Percentiles rank a stretch among this genome's conserved stretches.
These are phyloP conservation scores for Anacardium occidentale DNA, from an alignment of 345 rosid species.

Conservation along the genomic window DNA sequence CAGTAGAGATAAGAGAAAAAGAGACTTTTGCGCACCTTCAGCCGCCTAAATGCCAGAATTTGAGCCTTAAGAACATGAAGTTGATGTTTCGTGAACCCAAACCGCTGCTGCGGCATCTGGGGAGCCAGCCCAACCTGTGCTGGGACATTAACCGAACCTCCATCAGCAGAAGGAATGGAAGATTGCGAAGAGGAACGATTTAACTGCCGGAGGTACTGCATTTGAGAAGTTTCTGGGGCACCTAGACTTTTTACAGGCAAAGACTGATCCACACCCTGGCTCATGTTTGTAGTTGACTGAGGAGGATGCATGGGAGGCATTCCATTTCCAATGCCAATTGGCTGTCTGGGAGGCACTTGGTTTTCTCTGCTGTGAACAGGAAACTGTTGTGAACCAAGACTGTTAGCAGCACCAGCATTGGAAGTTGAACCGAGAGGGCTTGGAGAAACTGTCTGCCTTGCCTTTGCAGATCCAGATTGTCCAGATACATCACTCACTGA, in stretches of 20 bases:
- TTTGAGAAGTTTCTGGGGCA: slow-evolving; percentile 55
- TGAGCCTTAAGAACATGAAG: slow-evolving; percentile 98
- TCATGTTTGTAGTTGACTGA: slow-evolving; percentile 53
- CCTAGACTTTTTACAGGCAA: slow-evolving; percentile 50
- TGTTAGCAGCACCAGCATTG: slow-evolving; percentile 45
- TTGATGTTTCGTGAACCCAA: slow-evolving; percentile 89
- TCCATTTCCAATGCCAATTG: slow-evolving; percentile 58
- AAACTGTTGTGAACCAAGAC: slow-evolving; percentile 55
- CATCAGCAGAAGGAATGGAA: slow-evolving; percentile 50
- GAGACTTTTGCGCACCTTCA: slow-evolving; percentile 57
- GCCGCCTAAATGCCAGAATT: slow-evolving; percentile 90
- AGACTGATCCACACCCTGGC: slow-evolving; percentile 54
- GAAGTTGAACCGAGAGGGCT: slow-evolving; percentile 58
- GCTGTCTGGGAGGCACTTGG: slow-evolving; percentile 57
- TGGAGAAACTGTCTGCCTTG: slow-evolving; percentile 48
- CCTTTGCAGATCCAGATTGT: slow-evolving; percentile 71
- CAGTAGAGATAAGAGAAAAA: slow-evolving; percentile 9
- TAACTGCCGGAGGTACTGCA: slow-evolving; percentile 62
- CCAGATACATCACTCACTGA: slow-evolving; percentile 76
- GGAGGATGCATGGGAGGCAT: slow-evolving; percentile 65
- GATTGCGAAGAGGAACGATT: slow-evolving; percentile 60
- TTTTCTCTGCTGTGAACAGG: slow-evolving; percentile 64
- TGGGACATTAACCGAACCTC: slow-evolving; percentile 36
- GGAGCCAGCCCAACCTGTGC: slow-evolving; percentile 54
- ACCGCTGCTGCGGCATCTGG: slow-evolving; percentile 53